Evolutionary conservation across 495 filamentous ascomycete genomes (phyloP), one percentile per base, ranked within the genome.

Genomic region (Mytilinidion resinicola): DNA sequence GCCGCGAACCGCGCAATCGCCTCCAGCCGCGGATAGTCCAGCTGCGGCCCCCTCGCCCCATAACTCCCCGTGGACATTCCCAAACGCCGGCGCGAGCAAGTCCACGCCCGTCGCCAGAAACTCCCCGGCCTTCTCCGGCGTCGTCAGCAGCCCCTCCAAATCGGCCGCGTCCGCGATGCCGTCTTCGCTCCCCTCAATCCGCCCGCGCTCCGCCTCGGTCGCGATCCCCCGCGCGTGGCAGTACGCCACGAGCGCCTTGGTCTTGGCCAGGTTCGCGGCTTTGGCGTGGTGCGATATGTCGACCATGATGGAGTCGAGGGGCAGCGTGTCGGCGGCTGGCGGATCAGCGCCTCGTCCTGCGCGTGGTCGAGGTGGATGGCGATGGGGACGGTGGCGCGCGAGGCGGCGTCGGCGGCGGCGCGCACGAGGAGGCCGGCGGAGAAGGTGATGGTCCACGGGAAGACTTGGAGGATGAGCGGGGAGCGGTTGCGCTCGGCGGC

Each of bases 11-110:
- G 49, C 12, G 38, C 19, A n/a, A 60, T 64, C 7, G 44, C 14
- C 20, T 60, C 53, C 5, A 64, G 51, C 12, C 57, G 51, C 17
- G 50, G 51, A 56, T 57, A 68, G 46, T 68, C 58, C 15, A 68
- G 30, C 17, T 51, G 51, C 21, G 9, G 63, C 54, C 9, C 63
- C 59, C 34, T 38, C 14, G 64, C 58, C 19, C 56, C 61, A 41
- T 63, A 72, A 72, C 57, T 67, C 61, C 35, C 67, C 67, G 49
- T 69, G 67, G n/a, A 69, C 30, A 42, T 67, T 67, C 1, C 64
- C 64, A 41, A 69, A 62, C 7, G 61, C 63, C 4, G 67, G 67
- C 12, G 67, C 67, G 2, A 69, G 55, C 36, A 64, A 67, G 53
- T 67, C 62, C 38, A 68, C 57, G 20, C 60, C 52, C 15, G 65